Conservation (phyloP, 179 eudicot genomes). For the Beta macrorhiza region DNA sequence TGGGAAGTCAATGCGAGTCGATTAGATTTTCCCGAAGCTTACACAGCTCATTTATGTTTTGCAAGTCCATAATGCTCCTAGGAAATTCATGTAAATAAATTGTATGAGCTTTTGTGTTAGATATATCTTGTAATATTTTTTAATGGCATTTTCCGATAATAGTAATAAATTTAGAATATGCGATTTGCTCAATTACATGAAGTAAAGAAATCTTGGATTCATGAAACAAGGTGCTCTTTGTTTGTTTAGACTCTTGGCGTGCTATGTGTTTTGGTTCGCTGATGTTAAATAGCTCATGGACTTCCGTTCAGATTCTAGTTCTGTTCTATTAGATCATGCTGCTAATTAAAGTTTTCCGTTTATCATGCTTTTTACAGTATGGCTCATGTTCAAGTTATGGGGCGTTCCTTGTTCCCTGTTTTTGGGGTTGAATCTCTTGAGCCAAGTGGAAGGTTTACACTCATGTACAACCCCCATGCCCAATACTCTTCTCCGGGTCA, state of each 20-base stretch:
- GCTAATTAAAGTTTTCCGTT: background rate
- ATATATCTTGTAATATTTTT: too few relatives aligned
- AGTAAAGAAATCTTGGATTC: background rate
- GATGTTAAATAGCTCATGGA: background rate
- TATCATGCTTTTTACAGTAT: slow-evolving; percentile 45
- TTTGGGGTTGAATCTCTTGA: slow-evolving; percentile 47
- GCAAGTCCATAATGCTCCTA: background rate
- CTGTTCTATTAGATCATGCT: background rate
- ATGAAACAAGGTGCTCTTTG: background rate
- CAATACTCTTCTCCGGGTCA: slow-evolving; percentile 22
- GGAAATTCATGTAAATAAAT: background rate
- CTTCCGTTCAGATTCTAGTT: background rate
- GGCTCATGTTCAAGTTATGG: slow-evolving; percentile 59
- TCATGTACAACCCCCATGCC: slow-evolving; percentile 46
- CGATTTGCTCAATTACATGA: background rate
- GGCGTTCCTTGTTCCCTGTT: slow-evolving; percentile 59
- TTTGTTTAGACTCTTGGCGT: background rate
- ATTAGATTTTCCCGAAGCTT: too few relatives aligned
- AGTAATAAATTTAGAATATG: background rate
- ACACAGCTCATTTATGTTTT: too few relatives aligned
- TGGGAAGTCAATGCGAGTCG: too few relatives aligned
- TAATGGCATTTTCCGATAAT: too few relatives aligned
- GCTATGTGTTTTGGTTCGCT: background rate
- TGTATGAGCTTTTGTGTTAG: too few relatives aligned
- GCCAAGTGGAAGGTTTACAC: slow-evolving; percentile 47